Base-by-base conservation (phyloP, 208 protist species). In the Leishmania gerbilli region DNA sequence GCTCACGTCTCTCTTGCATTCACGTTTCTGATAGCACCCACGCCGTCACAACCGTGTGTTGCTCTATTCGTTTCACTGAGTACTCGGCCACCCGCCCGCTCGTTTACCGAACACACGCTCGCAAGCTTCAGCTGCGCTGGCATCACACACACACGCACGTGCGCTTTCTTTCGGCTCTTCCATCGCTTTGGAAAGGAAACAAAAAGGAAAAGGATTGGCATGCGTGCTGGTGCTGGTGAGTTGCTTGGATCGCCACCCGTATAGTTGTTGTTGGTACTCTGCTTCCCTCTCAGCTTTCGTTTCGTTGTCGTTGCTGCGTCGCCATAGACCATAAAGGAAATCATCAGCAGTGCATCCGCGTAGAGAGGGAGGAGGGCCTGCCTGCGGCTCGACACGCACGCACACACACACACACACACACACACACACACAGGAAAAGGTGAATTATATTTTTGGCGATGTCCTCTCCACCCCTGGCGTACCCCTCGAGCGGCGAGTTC, bases 401-500 rank as follows among this genome's bases (percentile, higher is more conserved):
- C 34, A 37, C 34, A 0, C 34, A 34, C 34, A 0, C n/a, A n/a
- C 34, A 37, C 34, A 37, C 37, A 2, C 42, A 71, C 65, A 71
- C 40, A 27, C 37, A 47, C 9, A 71, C 37, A 47, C 9, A 71
- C 21, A 49, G 21, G 37, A 17, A 49, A 15, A 34, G 21, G 37
- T 6, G 17, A 72, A 34, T 27, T 31, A 7, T 49, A 19, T n/a
- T 37, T 21, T 64, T 68, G 47, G 27, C 45, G 47, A 42, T 79
- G 53, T 83, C 85, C 11, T 80, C 72, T 55, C 71, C 42, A 21
- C 3, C 58, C 49, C 49, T 86, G 9, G 78, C 87, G 65, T 89
- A 87, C 58, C 77, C 83, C 0, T 88, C 76, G 53, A 83, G 78
- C 8, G 78, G 82, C 17, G 93, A 97, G 75, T 93, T 92, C 84